Evolutionary conservation across 2,329 filamentous ascomycete genomes (phyloP), one percentile per base, ranked within the genome.

Genomic region (Calonectria multiphialidica): DNA sequence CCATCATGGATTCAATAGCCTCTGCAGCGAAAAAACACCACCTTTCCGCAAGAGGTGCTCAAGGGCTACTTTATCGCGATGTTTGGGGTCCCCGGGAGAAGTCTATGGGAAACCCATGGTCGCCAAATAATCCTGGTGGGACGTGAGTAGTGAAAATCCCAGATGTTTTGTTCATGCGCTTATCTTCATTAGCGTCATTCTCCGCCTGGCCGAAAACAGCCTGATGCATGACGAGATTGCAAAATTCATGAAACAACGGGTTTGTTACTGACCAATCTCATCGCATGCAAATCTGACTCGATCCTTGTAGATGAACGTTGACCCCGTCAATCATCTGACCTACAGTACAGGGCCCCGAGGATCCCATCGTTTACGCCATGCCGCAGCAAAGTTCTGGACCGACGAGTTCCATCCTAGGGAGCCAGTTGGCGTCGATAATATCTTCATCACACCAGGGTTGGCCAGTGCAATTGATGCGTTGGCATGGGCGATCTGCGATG

Each of bases 71-170:
- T n/a, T 21, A 47, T 49, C 18, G 18, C 9, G 59, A 49, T 63
- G 13, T 63, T 35, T 63, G 59, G 42, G 59, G 59, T 18, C 59
- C 42, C 12, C 59, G 59, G 23, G 42, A 63, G 28, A n/a, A 63
- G 18, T 21, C 59, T 16, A 63, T 63, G 59, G 42, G 59, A n/a
- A 37, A 63, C n/a, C 59, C 42, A 2, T 63, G 59, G 59, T 47
- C 59, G 10, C 59, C 40, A 49, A 33, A 3, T n/a, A 63, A 63
- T 35, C 42, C 59, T 21, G 18, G n/a, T 35, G 59, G 59, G 12
- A 63, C 42, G 42, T 63, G 1, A 44, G 59, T 23, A 16, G 28
- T 30, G 8, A 33, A 45, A 12, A 13, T 15, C 8, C 8, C 15
- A 13, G 21, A 6, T 3, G 7, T 13, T 21, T 12, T 10, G 4